These are phyloP conservation scores for Cyclocybe cylindracea DNA, from an alignment of 768 basidiomycete genomes.

Conservation along the genomic window DNA sequence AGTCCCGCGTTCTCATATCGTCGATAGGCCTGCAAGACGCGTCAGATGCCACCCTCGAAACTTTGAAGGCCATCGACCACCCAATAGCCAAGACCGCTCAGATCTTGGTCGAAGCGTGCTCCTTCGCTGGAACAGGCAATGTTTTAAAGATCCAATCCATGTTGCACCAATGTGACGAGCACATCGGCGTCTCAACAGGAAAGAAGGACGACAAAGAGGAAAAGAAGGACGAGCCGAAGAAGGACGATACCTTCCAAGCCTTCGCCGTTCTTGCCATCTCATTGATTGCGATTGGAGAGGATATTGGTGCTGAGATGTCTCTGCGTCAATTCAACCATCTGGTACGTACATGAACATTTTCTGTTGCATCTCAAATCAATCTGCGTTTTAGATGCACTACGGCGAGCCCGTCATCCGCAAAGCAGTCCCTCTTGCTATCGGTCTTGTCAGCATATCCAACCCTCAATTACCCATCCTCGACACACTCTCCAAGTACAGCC, in stretches of 20 bases:
- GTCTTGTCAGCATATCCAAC: slow-evolving; percentile 93
- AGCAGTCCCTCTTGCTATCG: slow-evolving; percentile 92
- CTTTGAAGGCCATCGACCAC: slow-evolving; percentile 91
- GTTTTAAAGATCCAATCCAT: slow-evolving; percentile 91
- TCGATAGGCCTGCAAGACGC: slow-evolving; percentile 83
- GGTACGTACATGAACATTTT: slow-evolving; percentile 44
- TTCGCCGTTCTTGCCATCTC: slow-evolving; percentile 94
- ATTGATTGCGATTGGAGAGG: slow-evolving; percentile 96
- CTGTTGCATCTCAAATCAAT: neutral
- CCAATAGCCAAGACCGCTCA: slow-evolving; percentile 89
- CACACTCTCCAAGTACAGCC: slow-evolving; percentile 97
- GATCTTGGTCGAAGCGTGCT: slow-evolving; percentile 90
- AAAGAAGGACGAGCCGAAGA: slow-evolving; percentile 53
- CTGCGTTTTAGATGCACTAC: slow-evolving; percentile 87
- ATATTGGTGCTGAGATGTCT: slow-evolving; percentile 98
- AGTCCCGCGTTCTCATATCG: neutral
- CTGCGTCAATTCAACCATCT: slow-evolving; percentile 96
- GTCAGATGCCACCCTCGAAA: slow-evolving; percentile 92
- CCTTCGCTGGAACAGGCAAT: slow-evolving; percentile 94
- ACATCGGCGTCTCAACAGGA: slow-evolving; percentile 64
- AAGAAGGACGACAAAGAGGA: slow-evolving; percentile 49
- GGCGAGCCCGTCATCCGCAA: slow-evolving; percentile 92
- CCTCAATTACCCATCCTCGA: slow-evolving; percentile 94
- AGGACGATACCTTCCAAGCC: slow-evolving; percentile 85
- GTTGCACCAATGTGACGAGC: slow-evolving; percentile 93